Percentiles rank a stretch among this genome's conserved stretches.
These are phyloP conservation scores for Solanum gandarillasii DNA, from an alignment of 257 asterid genomes.

Conservation along the genomic window DNA sequence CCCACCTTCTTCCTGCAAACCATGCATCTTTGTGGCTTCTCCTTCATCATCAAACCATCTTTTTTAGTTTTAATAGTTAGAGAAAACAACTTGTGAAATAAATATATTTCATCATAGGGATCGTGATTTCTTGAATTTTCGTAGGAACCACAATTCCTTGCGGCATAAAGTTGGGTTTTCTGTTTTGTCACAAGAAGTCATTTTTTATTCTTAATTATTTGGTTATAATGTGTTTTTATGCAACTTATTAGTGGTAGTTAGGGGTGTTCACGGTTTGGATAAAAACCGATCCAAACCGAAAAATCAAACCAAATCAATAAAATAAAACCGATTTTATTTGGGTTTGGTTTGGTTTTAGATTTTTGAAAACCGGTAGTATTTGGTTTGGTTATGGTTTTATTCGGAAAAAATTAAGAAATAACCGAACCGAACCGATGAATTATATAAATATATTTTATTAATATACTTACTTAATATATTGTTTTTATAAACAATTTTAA, in stretches of 20 bases:
- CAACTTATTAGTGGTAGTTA: background rate
- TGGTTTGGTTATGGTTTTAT: no score
- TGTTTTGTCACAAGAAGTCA: background rate
- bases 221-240: background rate
- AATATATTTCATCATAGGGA: background rate
- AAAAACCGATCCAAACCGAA: no score
- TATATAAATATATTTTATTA: no score
- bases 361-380: no score
- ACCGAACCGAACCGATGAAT: no score
- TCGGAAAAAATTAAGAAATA: no score
- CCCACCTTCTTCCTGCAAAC: constrained; percentile 20
- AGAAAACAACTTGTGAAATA: background rate
- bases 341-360: no score
- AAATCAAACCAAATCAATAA: no score
- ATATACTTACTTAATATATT: no score
- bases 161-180: background rate
- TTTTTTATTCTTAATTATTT: background rate
- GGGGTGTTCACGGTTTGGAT: no score
- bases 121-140: background rate
- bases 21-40: constrained; percentile 5
- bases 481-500: no score
- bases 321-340: no score
- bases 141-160: background rate
- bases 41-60: background rate
- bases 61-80: background rate